Evolutionary conservation across 495 filamentous ascomycete species (phyloP), one percentile per base, ranked within the genome.

Genomic region (Hyaloscypha variabilis): DNA sequence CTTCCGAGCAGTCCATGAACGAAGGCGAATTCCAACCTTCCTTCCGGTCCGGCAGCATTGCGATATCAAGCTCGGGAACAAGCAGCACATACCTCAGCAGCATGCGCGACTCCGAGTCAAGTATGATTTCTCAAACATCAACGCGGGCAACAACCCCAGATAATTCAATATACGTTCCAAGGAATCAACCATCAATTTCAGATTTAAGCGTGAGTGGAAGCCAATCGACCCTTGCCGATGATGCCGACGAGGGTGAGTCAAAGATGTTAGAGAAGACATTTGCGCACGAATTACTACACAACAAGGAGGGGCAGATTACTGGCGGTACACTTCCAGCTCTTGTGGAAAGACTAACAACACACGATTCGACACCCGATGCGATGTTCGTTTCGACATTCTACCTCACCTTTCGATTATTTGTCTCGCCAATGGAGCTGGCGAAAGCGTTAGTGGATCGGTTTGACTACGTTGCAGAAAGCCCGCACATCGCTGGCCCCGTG

Each of bases 371-470:
- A 2, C 96, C 96, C 2, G 94, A 97, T 74, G 87, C 92, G 39
- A 86, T 91, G 73, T 99, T 98, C 71, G 92, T 97, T 59, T 90
- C 92, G 3, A 91, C 96, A 0, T 98, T 99, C 75, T 98, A 96
- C 77, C 87, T 98, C 50, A 98, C 96, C 29, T 99, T 99, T 80
- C 91, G 96, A 51, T 86, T 97, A 23, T 99, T 99, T 67, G 91
- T 92, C 54, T 91, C 91, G 0, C 93, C 96, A 1, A 71, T 84
- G 19, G 85, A 92, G 36, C 87, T 98, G 63, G 92, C 93, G 3
- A 82, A 93, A 72, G 85, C 88, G 1, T 83, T 99, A 6, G 88
- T 94, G 50, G 90, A 94, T 50, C 88, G 96, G 25, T 99, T 97
- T 75, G 90, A 97, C 64, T 96, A 97, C 70, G 90, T 97, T 61